These are phyloP conservation scores for Penicillium sp. DNA, from an alignment of 2,329 filamentous ascomycete genomes.

Conservation along the genomic window DNA sequence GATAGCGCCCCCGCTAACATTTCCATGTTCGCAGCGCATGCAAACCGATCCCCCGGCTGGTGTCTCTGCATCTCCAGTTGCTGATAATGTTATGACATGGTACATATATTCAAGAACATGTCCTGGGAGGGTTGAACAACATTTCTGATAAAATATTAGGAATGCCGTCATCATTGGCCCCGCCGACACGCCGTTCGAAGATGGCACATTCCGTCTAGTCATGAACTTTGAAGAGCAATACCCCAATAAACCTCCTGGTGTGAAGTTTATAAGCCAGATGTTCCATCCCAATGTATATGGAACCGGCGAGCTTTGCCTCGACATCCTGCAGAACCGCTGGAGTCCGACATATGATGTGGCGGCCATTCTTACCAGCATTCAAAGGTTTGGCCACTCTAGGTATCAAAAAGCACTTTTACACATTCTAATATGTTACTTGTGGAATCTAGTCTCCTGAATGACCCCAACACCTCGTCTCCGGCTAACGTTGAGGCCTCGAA, in stretches of 20 bases:
- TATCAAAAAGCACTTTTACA: background rate
- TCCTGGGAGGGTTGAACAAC: background rate
- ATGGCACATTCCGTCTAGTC: constrained; percentile 93
- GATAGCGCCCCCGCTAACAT: constrained; percentile 16
- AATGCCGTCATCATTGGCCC: constrained; percentile 98
- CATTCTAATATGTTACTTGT: background rate
- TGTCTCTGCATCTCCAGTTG: constrained; percentile 91
- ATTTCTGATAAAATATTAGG: constrained; percentile 53
- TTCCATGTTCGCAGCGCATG: constrained; percentile 69
- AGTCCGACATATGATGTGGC: constrained; percentile 98
- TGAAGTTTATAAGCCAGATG: constrained; percentile 99
- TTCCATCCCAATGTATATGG: constrained; percentile 99
- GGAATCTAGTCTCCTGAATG: constrained; percentile 75
- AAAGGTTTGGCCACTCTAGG: constrained; percentile 64
- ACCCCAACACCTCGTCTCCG: constrained; percentile 96
- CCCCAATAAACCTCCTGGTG: constrained; percentile 93
- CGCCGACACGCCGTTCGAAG: constrained; percentile 95
- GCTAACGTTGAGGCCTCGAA: constrained; percentile 98
- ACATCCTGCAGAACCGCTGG: constrained; percentile 97
- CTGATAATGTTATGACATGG: constrained; percentile 51
- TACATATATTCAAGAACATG: constrained; percentile 14
- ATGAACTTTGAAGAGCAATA: constrained; percentile 99
- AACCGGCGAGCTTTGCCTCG: constrained; percentile 91
- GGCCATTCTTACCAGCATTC: constrained; percentile 93
- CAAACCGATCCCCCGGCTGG: constrained; percentile 97